Percentiles rank a stretch among this genome's conserved stretches.
Evolutionary conservation across 306 rosid species (phyloP).

Genomic region (Medicago arabica): DNA sequence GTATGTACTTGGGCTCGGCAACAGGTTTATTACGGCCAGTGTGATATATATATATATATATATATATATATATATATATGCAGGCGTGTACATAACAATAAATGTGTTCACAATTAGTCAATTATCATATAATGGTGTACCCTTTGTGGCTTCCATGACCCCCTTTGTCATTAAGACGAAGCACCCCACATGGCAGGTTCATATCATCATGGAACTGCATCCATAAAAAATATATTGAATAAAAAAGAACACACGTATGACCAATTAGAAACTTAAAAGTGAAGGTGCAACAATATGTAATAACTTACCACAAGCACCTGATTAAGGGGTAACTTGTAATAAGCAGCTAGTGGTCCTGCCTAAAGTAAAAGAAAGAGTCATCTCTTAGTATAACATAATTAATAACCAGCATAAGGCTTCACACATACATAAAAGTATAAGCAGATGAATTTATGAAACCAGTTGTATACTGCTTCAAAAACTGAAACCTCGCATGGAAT

Average conservation of each 20-base stretch:
- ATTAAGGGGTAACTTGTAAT: constrained; percentile 93
- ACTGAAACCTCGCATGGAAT: constrained; percentile 19
- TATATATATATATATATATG: not conserved
- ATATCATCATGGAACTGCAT: constrained; percentile 87
- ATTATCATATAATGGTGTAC: constrained; percentile 46
- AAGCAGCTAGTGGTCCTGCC: constrained; percentile 93
- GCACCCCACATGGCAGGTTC: constrained; percentile 94
- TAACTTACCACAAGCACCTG: constrained; percentile 83
- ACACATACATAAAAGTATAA: constrained; percentile 8
- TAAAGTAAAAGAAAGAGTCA: constrained; percentile 48
- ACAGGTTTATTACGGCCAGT: constrained; percentile 20
- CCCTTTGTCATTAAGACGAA: constrained; percentile 80
- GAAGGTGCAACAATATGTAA: constrained; percentile 1
- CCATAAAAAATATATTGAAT: constrained; percentile 12
- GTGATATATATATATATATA: too few relatives aligned
- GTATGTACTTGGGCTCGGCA: constrained; percentile 4
- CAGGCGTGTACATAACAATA: constrained; percentile 3
- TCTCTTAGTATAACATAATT: constrained; percentile 27
- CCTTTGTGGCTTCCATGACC: constrained; percentile 91
- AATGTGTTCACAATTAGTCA: constrained; percentile 6
- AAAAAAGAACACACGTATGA: constrained; percentile 26
- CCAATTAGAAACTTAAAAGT: constrained; percentile 10
- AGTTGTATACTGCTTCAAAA: constrained; percentile 22
- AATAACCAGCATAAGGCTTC: constrained; percentile 19
- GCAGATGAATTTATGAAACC: constrained; percentile 26